Conservation (phyloP, 306 rosid species). For the Abrus precatorius region DNA sequence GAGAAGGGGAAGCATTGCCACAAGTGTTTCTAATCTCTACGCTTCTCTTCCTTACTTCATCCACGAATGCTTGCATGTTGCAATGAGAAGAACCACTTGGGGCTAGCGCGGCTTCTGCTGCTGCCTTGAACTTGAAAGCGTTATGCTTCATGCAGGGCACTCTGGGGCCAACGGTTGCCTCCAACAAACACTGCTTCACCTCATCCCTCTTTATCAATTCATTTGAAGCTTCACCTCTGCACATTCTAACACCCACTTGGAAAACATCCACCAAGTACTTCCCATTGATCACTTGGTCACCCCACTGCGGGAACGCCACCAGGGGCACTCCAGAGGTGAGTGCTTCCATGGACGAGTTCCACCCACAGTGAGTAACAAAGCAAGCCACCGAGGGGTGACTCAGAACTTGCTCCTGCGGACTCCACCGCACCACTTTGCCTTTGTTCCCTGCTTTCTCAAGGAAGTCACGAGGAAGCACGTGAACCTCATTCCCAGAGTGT, state of each 20-base stretch:
- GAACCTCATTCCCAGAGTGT: neutral
- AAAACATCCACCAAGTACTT: conserved; percentile 56
- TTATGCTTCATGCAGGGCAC: conserved; percentile 49
- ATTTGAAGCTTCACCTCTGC: conserved; percentile 51
- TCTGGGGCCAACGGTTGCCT: conserved; percentile 51
- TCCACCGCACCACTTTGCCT: conserved; percentile 60
- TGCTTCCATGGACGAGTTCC: conserved; percentile 72
- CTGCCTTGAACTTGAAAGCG: conserved; percentile 51
- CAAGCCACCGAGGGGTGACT: conserved; percentile 56
- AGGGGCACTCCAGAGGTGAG: conserved; percentile 59
- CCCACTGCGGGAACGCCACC: conserved; percentile 63
- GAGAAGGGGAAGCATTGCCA: neutral
- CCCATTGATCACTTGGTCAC: conserved; percentile 68
- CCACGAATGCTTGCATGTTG: conserved; percentile 56
- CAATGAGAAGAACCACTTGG: conserved; percentile 64
- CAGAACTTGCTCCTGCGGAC: conserved; percentile 60
- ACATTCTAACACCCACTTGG: conserved; percentile 52
- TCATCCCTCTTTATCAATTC: conserved; percentile 49
- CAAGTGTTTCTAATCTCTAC: neutral
- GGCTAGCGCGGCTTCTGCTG: conserved; percentile 46
- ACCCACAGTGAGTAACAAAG: conserved; percentile 71
- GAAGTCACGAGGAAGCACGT: conserved; percentile 48
- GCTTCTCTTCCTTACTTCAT: conserved; percentile 38
- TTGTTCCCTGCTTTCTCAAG: conserved; percentile 51
- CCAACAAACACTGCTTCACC: conserved; percentile 54